Evolutionary conservation across 768 basidiomycete genomes (phyloP), one percentile per base, ranked within the genome.

Genomic region (Russula griseocarnosa): DNA sequence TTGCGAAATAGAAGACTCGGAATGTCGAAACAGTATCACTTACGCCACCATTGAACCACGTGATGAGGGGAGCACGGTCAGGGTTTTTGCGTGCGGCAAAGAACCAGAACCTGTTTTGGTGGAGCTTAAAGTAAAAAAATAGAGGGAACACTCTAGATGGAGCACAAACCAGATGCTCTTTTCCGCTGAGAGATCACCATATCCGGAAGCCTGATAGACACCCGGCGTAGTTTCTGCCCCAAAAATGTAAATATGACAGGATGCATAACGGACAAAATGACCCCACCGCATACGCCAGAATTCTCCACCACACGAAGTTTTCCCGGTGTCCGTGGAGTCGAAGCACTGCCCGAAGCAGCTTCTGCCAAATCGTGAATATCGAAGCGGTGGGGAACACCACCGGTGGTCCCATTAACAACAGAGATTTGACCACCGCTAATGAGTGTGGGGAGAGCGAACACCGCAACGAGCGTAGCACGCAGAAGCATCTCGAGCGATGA

Each of bases 11-110:
- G 22, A n/a, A n/a, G n/a, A n/a, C n/a, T n/a, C n/a, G n/a, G n/a
- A 24, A 52, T 53, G 30, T 6, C 7, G 1, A 52, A 46, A 34
- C 42, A 52, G 7, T 32, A 32, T 24, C 7, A 69, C 75, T 67
- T 58, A 78, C 76, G 10, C 75, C 76, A 30, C 85, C 86, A 71
- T 87, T 86, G 64, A 86, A 82, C 86, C 86, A 87, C 10, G 86
- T 76, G 26, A 82, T 76, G 20, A 88, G 76, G 22, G 86, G 85
- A 0, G 85, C 85, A 0, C 77, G 83, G 30, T 79, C 79, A 0
- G 85, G 79, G 69, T 83, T 82, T 38, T 82, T 81, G 24, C 85
- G 81, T 0, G 86, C 79, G 11, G 76, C 84, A 67, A 87, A 87
- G 74, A 83, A 87, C 84, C 85, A 86, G 74, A 86, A 87, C 81